Evolutionary conservation across 768 basidiomycete genomes (phyloP).

Genomic region (Gloeophyllum trabeum): DNA sequence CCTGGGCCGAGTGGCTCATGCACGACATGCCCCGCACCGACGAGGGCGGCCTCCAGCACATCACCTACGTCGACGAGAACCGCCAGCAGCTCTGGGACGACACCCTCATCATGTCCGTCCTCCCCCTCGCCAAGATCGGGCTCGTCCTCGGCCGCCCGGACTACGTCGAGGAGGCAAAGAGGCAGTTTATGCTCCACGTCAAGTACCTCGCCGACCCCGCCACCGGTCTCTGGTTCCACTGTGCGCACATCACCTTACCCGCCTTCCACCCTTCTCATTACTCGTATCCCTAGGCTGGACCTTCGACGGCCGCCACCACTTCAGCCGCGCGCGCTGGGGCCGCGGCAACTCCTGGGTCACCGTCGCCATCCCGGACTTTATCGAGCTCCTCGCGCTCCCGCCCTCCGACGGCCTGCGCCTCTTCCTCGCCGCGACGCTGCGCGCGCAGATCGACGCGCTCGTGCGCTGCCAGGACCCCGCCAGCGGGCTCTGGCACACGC

Average conservation of each 20-base stretch:
- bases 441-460: slow-evolving; percentile 35
- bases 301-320: slow-evolving; percentile 34
- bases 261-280: background rate
- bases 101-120: slow-evolving; percentile 45
- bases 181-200: slow-evolving; percentile 36
- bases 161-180: slow-evolving; percentile 44
- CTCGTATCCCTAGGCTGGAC: slow-evolving; percentile 24
- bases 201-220: slow-evolving; percentile 33
- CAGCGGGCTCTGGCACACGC: slow-evolving; percentile 43
- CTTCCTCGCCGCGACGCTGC: slow-evolving; percentile 28
- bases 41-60: slow-evolving; percentile 36
- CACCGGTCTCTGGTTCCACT: slow-evolving; percentile 38
- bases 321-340: slow-evolving; percentile 37
- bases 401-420: slow-evolving; percentile 28
- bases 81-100: slow-evolving; percentile 45
- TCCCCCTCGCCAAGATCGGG: slow-evolving; percentile 46
- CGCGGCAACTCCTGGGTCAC: slow-evolving; percentile 47
- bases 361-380: slow-evolving; percentile 34
- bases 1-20: slow-evolving; percentile 44
- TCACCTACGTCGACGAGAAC: slow-evolving; percentile 30
- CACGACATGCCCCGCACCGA: slow-evolving; percentile 33
- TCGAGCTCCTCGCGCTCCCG: slow-evolving; percentile 30
- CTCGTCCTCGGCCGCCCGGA: slow-evolving; percentile 35
- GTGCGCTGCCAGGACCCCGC: slow-evolving; percentile 30
- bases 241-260: slow-evolving; percentile 13